Conservation (phyloP, 2,329 filamentous ascomycete genomes). For the Huntiella moniliformis region DNA sequence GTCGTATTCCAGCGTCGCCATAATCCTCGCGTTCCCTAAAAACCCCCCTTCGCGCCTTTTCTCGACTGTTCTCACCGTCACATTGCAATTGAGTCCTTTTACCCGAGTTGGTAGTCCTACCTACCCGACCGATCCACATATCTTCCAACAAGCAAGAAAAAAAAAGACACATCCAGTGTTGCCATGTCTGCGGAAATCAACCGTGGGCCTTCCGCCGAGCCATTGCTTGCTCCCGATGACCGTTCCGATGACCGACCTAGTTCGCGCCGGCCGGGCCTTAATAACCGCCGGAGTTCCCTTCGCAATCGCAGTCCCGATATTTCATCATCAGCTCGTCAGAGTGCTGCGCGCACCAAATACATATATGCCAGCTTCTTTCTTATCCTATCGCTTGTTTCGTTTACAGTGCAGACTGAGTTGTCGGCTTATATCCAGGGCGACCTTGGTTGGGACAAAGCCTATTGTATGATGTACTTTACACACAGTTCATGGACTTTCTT, state of each 20-base stretch:
- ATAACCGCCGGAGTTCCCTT: constrained; percentile 34
- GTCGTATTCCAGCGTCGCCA: too few species aligned
- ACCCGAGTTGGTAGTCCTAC: too few species aligned
- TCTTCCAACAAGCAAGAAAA: background rate
- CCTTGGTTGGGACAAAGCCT: constrained; percentile 92
- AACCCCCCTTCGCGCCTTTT: too few species aligned
- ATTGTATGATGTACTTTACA: constrained; percentile 97
- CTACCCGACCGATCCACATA: too few species aligned
- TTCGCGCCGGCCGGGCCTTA: background rate
- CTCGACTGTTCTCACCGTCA: too few species aligned
- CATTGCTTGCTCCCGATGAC: constrained; percentile 6
- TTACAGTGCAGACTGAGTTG: constrained; percentile 88
- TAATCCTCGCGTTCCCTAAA: too few species aligned
- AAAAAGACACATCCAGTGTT: background rate
- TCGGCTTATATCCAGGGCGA: constrained; percentile 88
- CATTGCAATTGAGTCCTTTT: too few species aligned
- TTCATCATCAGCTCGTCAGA: constrained; percentile 22
- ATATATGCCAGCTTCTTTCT: constrained; percentile 74
- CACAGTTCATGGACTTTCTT: constrained; percentile 85
- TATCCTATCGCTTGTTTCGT: constrained; percentile 63
- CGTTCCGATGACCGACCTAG: background rate
- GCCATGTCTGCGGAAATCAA: background rate
- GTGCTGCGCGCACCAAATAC: constrained; percentile 57
- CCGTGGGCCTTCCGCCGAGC: constrained; percentile 8
- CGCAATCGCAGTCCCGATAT: constrained; percentile 51